phyloP scores from a whole-genome alignment of 371 early-diverging fungal species.

The Mortierella sp. region DNA sequence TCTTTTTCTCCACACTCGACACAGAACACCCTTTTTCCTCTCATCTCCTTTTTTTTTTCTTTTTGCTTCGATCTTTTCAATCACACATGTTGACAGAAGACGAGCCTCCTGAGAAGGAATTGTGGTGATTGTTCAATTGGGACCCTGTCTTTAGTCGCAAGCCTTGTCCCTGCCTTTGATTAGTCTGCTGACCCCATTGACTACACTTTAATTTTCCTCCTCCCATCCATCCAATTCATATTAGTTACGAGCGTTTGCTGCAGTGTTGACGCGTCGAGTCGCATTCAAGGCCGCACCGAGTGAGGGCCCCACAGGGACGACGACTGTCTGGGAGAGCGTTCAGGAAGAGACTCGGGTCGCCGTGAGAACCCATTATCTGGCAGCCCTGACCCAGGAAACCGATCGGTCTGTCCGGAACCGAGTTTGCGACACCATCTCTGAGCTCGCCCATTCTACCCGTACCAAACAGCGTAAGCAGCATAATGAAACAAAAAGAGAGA shows the following conservation, averaged over 20 bases:
- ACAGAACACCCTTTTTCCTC: background rate
- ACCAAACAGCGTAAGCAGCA: slow-evolving; percentile 68
- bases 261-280: slow-evolving; percentile 90
- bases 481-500: background rate
- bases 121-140: background rate
- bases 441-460: slow-evolving; percentile 78
- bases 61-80: background rate
- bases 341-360: slow-evolving; percentile 72
- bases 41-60: background rate
- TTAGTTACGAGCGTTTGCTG: slow-evolving; percentile 88
- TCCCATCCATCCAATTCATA: background rate
- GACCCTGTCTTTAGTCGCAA: background rate
- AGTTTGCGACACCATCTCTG: slow-evolving; percentile 91
- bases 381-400: slow-evolving; percentile 79
- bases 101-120: background rate
- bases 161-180: background rate
- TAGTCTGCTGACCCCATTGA: background rate
- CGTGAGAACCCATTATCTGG: slow-evolving; percentile 78
- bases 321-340: slow-evolving; percentile 77
- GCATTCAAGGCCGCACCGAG: slow-evolving; percentile 75
- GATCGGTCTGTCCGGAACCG: slow-evolving; percentile 84
- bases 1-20: no score
- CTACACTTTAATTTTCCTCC: background rate
- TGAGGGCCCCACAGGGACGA: slow-evolving; percentile 52
- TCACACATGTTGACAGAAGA: background rate